A percentile compares a stretch with the other conserved stretches of the same genome.
These are phyloP conservation scores for Penicillium cosmopolitanum DNA, from an alignment of 495 filamentous ascomycete genomes.

Conservation along the genomic window DNA sequence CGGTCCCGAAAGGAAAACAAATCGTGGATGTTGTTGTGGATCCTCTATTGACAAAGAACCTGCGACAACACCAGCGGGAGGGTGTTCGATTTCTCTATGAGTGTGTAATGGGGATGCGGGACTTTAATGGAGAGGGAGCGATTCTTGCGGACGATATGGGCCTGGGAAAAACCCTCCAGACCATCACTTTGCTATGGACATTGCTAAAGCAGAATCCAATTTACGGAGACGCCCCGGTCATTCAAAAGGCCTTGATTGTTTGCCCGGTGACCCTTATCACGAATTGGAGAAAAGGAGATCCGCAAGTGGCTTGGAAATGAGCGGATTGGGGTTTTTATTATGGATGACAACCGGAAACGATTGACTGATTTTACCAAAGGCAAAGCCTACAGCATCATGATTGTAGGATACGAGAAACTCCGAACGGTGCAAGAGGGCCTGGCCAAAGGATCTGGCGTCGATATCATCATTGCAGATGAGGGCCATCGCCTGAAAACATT, in stretches of 20 bases:
- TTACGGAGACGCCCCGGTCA: constrained; percentile 60
- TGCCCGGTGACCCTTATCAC: constrained; percentile 79
- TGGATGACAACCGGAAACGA: constrained; percentile 66
- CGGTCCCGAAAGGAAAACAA: constrained; percentile 62
- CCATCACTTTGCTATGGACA: constrained; percentile 79
- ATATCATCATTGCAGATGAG: constrained; percentile 83
- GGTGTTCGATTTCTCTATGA: constrained; percentile 81
- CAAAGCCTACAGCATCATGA: constrained; percentile 76
- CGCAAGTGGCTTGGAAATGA: constrained; percentile 81
- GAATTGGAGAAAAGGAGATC: constrained; percentile 83
- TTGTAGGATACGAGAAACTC: constrained; percentile 82
- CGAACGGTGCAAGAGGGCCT: constrained; percentile 69
- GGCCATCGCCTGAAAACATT: constrained; percentile 81
- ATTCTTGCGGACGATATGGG: constrained; percentile 87
- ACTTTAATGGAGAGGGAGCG: constrained; percentile 72
- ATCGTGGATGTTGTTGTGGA: constrained; percentile 84
- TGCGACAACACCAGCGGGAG: constrained; percentile 77
- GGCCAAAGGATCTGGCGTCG: constrained; percentile 63
- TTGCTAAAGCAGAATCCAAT: constrained; percentile 80
- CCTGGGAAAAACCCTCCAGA: constrained; percentile 79
- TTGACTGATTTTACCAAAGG: constrained; percentile 78
- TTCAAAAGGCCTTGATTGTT: constrained; percentile 80
- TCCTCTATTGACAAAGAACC: constrained; percentile 64
- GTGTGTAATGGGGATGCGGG: constrained; percentile 80
- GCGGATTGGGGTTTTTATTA: constrained; percentile 74